phyloP scores from a whole-genome alignment of 2,329 filamentous ascomycete species.

The Elsinoe arachidis region DNA sequence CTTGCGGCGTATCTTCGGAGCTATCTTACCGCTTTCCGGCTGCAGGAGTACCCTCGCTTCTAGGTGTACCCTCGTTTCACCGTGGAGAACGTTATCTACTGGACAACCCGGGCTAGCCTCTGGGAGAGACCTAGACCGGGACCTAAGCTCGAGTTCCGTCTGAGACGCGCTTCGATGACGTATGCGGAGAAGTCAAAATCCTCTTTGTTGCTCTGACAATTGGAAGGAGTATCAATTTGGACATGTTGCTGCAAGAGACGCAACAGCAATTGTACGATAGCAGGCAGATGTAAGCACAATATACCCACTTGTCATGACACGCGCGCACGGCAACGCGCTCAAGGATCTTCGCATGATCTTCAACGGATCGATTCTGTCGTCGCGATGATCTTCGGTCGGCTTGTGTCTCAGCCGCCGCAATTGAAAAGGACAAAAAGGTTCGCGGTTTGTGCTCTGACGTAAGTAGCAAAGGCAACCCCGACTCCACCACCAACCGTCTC shows the following conservation, averaged over 20 bases:
- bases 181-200: slow-evolving; percentile 9
- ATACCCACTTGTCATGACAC: background rate
- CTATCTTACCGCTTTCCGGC: too few species aligned
- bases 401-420: slow-evolving; percentile 5
- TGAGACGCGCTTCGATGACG: background rate
- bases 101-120: background rate
- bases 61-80: too few species aligned
- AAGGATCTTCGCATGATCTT: slow-evolving; percentile 7
- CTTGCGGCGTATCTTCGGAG: too few species aligned
- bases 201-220: slow-evolving; percentile 10
- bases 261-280: background rate
- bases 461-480: background rate
- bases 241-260: background rate
- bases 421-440: background rate
- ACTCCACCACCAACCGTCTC: background rate
- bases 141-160: too few species aligned
- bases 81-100: too few species aligned
- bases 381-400: slow-evolving; percentile 6
- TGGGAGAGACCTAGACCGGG: too few species aligned
- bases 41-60: too few species aligned
- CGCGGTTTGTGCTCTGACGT: slow-evolving; percentile 1
- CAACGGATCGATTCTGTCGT: slow-evolving; percentile 7
- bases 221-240: background rate
- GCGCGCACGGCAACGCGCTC: background rate
- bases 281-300: background rate